Conservation (phyloP, 2,329 filamentous ascomycete genomes). For the Botrytis sinoallii region DNA sequence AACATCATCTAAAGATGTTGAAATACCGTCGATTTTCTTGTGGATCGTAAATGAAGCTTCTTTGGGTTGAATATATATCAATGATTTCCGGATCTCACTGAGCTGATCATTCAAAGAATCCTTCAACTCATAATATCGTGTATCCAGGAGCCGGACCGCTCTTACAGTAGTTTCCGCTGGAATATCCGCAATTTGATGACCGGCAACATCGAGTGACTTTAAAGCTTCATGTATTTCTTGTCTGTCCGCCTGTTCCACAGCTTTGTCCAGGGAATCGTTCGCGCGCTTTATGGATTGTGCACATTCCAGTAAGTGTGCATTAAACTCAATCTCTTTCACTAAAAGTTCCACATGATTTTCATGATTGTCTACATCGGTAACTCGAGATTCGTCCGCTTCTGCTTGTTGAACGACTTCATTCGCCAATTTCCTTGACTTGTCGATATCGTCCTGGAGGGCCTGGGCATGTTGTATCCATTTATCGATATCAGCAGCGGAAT, state of each 20-base stretch:
- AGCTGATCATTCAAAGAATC: slow-evolving; percentile 64
- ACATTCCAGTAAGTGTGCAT: slow-evolving; percentile 51
- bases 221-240: slow-evolving; percentile 56
- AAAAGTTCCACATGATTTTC: slow-evolving; percentile 57
- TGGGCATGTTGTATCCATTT: slow-evolving; percentile 84
- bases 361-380: slow-evolving; percentile 39
- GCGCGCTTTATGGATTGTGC: slow-evolving; percentile 54
- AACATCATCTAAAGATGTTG: slow-evolving; percentile 52
- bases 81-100: slow-evolving; percentile 65
- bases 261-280: slow-evolving; percentile 59
- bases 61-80: slow-evolving; percentile 61
- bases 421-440: slow-evolving; percentile 73
- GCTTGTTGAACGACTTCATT: slow-evolving; percentile 77
- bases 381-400: slow-evolving; percentile 57
- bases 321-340: slow-evolving; percentile 56
- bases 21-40: slow-evolving; percentile 31
- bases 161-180: slow-evolving; percentile 60
- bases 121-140: slow-evolving; percentile 64
- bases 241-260: slow-evolving; percentile 56
- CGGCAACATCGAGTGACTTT: slow-evolving; percentile 57
- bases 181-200: slow-evolving; percentile 56
- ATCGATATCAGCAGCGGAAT: slow-evolving; percentile 75
- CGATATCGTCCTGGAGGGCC: slow-evolving; percentile 80
- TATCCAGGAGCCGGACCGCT: slow-evolving; percentile 61
- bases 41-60: slow-evolving; percentile 54